Evolutionary conservation across 1,139 yeast genomes (phyloP).

Genomic region (Yamadazyma buinensis): DNA sequence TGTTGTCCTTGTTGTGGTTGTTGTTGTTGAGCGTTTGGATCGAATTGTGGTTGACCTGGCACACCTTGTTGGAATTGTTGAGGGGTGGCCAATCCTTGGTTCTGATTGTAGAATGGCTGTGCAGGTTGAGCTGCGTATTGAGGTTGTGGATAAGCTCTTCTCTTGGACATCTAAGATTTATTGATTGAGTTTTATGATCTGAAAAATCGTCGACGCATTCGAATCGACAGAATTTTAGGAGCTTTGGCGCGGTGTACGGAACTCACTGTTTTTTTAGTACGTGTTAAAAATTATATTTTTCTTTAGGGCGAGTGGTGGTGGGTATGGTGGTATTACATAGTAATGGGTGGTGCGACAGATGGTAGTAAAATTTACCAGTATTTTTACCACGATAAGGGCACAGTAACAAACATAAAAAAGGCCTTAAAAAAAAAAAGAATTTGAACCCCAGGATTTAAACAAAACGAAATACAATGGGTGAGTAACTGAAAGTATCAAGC

Average conservation of each 20-base stretch:
- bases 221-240: no score
- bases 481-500: no score
- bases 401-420: no score
- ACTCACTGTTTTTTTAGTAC: no score
- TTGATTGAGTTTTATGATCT: neutral
- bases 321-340: no score
- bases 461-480: no score
- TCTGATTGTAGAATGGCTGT: slow-evolving; percentile 3
- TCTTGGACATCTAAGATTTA: slow-evolving; percentile 21
- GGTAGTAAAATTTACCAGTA: neutral
- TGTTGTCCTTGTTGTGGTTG: slow-evolving; percentile 7
- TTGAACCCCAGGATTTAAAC: no score
- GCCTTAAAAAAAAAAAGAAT: no score
- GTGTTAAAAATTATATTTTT: no score
- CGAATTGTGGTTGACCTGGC: slow-evolving; percentile 10
- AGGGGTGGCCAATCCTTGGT: neutral
- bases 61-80: slow-evolving; percentile 8
- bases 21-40: slow-evolving; percentile 6
- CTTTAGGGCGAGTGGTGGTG: no score
- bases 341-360: neutral
- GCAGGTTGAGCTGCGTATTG: slow-evolving; percentile 49
- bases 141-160: slow-evolving; percentile 66
- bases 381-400: no score
- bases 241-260: no score
- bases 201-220: slow-evolving; percentile 4